Base-by-base conservation (phyloP, 2,329 filamentous ascomycete species). In the Parastagonospora nodorum region DNA sequence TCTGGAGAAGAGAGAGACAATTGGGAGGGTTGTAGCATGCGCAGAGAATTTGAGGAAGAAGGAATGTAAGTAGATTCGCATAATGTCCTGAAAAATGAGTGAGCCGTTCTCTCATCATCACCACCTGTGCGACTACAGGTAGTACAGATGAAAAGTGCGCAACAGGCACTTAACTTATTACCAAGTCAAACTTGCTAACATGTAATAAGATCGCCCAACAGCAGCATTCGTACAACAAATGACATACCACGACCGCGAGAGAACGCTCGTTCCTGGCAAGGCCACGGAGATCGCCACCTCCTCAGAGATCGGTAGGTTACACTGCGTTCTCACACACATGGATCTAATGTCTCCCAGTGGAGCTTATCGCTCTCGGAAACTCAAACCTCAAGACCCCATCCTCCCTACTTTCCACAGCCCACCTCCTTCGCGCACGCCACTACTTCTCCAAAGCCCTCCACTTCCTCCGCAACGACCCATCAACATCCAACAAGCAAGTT, bases 401-500 rank as follows among this genome's bases (percentile, higher is more conserved):
- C 9, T 8, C 40, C 8, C 40, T 16, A 11, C n/a, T 42, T 14
- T 32, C 40, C 6, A 42, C 40, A 4, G 30, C 28, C 12, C 40
- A 42, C 7, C 40, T 42, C 8, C 40, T 42, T 8, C 36, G 19
- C 32, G 39, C 50, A n/a, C 42, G 44, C 12, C 51, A 53, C n/a
- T 53, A 48, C 41, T 58, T 60, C 47, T 45, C 51, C 5, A 53
- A 50, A 36, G 57, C 50, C 7, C 54, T 58, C 1, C 30, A 44
- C 44, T 58, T 51, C 35, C 52, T 50, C n/a, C 33, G 47, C 16
- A 53, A 42, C 30, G 49, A 50, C 30, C 48, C 50, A 6, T 14
- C 42, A 8, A 48, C 54, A 1, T 52, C 57, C 6, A 53, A 49
- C 1, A 60, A 60, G 33, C 44, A 60, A 42, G 51, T 54, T 7